A percentile compares a stretch with the other conserved stretches of the same genome.
phyloP scores from a whole-genome alignment of 495 filamentous ascomycete species.

The Xylaria grammica region DNA sequence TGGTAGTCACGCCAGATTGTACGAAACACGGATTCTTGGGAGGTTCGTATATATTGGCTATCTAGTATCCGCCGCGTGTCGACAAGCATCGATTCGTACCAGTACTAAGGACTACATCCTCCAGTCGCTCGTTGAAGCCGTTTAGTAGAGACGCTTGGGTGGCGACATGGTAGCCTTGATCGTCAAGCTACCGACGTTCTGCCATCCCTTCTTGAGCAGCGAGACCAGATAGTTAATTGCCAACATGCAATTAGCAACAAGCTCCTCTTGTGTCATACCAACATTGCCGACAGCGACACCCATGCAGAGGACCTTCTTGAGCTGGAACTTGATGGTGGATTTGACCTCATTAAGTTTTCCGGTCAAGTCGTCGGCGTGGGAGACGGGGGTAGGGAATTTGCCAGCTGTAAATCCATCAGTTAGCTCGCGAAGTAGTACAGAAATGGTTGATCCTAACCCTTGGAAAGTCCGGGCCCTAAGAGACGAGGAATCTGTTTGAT shows the following conservation, averaged over 20 bases:
- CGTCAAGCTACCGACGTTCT: conserved; percentile 98
- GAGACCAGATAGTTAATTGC: conserved; percentile 99
- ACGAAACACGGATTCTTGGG: conserved; percentile 4
- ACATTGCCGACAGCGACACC: conserved; percentile 99
- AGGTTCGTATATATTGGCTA: conserved; percentile 36
- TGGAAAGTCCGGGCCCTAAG: conserved; percentile 95
- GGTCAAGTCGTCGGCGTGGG: conserved; percentile 89
- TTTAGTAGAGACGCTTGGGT: conserved; percentile 92
- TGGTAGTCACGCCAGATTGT: neutral
- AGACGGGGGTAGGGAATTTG: conserved; percentile 99
- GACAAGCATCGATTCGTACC: conserved; percentile 12
- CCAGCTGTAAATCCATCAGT: conserved; percentile 64
- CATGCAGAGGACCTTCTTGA: conserved; percentile 99
- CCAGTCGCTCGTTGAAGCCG: conserved; percentile 17
- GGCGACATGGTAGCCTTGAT: conserved; percentile 99
- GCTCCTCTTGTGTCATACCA: conserved; percentile 93
- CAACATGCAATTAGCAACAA: conserved; percentile 93
- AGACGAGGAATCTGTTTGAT: conserved; percentile 99
- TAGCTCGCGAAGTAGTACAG: conserved; percentile 12
- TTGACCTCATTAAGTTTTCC: conserved; percentile 98
- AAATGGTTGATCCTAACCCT: conserved; percentile 65
- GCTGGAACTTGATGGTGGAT: conserved; percentile 99
- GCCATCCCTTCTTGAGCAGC: conserved; percentile 99
- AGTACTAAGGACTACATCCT: conserved; percentile 35
- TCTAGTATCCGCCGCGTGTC: conserved; percentile 26